Conservation (phyloP, 441 rosid genomes). For the Pelargonium cotyledonis region DNA sequence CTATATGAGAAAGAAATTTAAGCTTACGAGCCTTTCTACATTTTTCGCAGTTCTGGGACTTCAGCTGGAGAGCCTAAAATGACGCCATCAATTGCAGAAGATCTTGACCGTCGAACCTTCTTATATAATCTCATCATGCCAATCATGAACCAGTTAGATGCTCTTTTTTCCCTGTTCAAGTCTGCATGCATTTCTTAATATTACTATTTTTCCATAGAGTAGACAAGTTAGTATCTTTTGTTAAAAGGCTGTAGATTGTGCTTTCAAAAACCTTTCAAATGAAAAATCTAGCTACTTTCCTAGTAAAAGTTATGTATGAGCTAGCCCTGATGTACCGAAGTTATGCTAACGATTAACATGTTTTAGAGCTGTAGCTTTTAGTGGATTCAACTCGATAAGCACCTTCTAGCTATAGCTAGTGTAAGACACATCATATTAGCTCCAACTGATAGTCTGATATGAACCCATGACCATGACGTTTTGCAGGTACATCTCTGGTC, state of each 20-base stretch:
- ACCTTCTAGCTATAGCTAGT: too few species aligned
- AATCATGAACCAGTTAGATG: conserved; percentile 62
- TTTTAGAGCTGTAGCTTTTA: background rate
- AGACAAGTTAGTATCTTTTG: too few species aligned
- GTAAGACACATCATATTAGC: too few species aligned
- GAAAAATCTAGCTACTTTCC: background rate
- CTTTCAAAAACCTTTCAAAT: too few species aligned
- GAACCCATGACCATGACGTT: conserved; percentile 7
- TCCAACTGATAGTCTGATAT: too few species aligned
- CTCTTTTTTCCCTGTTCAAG: background rate
- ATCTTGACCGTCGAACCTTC: conserved; percentile 83
- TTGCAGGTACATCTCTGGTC: conserved; percentile 61
- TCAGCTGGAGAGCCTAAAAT: conserved; percentile 86
- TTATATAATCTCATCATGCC: conserved; percentile 81
- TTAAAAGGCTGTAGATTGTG: too few species aligned
- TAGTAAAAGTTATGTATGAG: conserved; percentile 2
- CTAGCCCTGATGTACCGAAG: too few species aligned
- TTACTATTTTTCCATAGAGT: background rate
- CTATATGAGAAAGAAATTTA: background rate
- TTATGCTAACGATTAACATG: background rate
- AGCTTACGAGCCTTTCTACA: conserved; percentile 2
- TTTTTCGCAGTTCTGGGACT: conserved; percentile 74
- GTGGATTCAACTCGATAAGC: too few species aligned
- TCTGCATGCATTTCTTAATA: background rate
- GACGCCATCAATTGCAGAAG: conserved; percentile 78